Evolutionary conservation across 495 filamentous ascomycete species (phyloP).

Genomic region (Neurospora sp.): DNA sequence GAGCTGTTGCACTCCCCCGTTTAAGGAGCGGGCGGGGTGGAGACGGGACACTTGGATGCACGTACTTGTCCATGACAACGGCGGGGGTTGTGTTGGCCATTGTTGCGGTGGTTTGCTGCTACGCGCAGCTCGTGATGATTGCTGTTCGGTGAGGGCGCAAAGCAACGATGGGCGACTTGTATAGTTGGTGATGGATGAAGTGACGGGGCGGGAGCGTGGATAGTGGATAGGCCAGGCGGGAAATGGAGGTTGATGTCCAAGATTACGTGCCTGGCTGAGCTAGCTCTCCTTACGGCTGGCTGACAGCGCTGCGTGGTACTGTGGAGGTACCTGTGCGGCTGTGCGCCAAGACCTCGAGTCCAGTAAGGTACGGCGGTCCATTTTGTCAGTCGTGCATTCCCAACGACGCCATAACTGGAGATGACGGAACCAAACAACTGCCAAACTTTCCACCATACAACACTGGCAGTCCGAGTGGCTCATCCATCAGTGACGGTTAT

Average conservation of each 20-base stretch:
- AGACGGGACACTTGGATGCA: conserved; percentile 15
- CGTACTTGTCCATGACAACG: conserved; percentile 99
- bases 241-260: conserved; percentile 16
- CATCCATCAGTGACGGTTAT: too few relatives aligned
- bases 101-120: conserved; percentile 18
- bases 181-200: conserved; percentile 3
- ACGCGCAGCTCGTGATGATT: conserved; percentile 15
- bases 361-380: conserved; percentile 10
- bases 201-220: conserved; percentile 5
- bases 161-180: neutral
- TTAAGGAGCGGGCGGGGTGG: conserved; percentile 9
- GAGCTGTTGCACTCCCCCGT: neutral
- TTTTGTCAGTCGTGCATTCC: neutral
- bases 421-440: neutral
- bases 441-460: neutral
- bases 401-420: neutral
- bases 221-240: neutral
- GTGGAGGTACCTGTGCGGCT: conserved; percentile 5
- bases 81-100: conserved; percentile 98
- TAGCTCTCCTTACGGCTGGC: conserved; percentile 11
- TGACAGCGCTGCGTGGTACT: neutral
- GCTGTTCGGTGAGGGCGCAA: conserved; percentile 11
- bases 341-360: conserved; percentile 12
- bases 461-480: too few relatives aligned
- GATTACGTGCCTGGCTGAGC: conserved; percentile 24